Conservation (phyloP, 2,329 filamentous ascomycete genomes). For the Clonostachys rosea region DNA sequence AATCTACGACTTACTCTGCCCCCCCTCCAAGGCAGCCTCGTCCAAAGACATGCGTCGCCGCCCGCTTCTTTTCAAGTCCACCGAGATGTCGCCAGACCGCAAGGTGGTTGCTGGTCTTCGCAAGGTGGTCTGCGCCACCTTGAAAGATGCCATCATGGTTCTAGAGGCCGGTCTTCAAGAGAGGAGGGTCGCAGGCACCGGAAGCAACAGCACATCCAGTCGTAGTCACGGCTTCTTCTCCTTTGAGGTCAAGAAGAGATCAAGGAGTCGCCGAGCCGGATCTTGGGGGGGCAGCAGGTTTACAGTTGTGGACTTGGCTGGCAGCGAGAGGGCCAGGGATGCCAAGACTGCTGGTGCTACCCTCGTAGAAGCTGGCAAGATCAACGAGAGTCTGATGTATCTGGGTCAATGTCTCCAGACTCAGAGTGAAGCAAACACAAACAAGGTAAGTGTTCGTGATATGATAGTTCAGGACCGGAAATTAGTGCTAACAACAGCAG, state of each 20-base stretch:
- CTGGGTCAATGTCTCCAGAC: slow-evolving; percentile 95
- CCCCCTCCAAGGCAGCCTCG: slow-evolving; percentile 50
- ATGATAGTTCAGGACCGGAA: neutral
- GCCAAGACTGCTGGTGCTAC: slow-evolving; percentile 93
- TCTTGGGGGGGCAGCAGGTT: slow-evolving; percentile 74
- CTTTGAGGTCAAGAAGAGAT: slow-evolving; percentile 85
- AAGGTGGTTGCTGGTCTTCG: slow-evolving; percentile 90
- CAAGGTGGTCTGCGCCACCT: slow-evolving; percentile 80
- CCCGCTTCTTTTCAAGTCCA: slow-evolving; percentile 85
- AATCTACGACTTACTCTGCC: slow-evolving; percentile 87
- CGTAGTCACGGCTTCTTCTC: slow-evolving; percentile 96
- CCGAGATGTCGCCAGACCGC: slow-evolving; percentile 81
- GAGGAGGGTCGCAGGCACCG: slow-evolving; percentile 82
- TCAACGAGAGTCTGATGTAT: slow-evolving; percentile 98
- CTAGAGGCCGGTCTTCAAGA: slow-evolving; percentile 87
- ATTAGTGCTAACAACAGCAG: slow-evolving; percentile 27
- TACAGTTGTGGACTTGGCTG: slow-evolving; percentile 88
- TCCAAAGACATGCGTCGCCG: slow-evolving; percentile 72
- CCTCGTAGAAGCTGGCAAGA: slow-evolving; percentile 92
- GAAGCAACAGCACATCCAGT: slow-evolving; percentile 88
- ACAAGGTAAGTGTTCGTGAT: slow-evolving; percentile 52
- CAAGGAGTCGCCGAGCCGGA: slow-evolving; percentile 33
- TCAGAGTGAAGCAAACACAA: slow-evolving; percentile 74
- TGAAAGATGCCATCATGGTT: slow-evolving; percentile 83
- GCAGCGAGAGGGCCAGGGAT: slow-evolving; percentile 87